Conservation (phyloP, 176 grass and related monocot genomes). For the Zea luxurians region DNA sequence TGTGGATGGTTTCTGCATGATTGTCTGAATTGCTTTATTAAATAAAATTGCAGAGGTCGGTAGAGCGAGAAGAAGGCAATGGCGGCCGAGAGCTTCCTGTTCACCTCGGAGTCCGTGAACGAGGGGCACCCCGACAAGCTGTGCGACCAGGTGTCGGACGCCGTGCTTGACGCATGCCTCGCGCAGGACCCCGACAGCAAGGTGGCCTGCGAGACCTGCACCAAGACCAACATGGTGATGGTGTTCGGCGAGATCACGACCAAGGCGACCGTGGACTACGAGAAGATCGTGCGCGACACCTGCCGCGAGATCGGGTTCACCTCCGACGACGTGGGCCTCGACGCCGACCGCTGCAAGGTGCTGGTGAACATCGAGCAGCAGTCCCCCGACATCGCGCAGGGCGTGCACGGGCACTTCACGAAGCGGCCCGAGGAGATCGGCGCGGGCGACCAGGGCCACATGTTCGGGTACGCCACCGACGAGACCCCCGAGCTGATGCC, state of each 20-base stretch:
- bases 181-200: conserved; percentile 72
- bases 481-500: conserved; percentile 78
- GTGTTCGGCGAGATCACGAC: conserved; percentile 93
- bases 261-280: conserved; percentile 78
- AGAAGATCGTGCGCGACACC: conserved; percentile 94
- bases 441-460: conserved; percentile 72
- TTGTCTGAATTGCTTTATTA: background rate
- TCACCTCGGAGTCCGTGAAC: conserved; percentile 75
- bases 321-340: conserved; percentile 68
- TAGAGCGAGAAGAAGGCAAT: conserved; percentile 25
- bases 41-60: conserved; percentile 28
- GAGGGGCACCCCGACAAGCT: conserved; percentile 81
- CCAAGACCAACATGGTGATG: conserved; percentile 98
- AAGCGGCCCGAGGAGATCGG: conserved; percentile 71
- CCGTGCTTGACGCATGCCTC: conserved; percentile 58
- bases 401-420: conserved; percentile 70
- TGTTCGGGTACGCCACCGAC: conserved; percentile 73
- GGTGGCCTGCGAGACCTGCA: conserved; percentile 86
- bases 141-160: conserved; percentile 72
- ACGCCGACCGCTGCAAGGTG: conserved; percentile 67
- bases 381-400: conserved; percentile 77
- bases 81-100: conserved; percentile 65
- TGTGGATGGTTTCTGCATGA: background rate
- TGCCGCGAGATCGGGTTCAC: conserved; percentile 69
- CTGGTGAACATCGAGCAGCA: conserved; percentile 83